These are phyloP conservation scores for Cornus controversa DNA, from an alignment of 148 eudicot species.

Conservation along the genomic window DNA sequence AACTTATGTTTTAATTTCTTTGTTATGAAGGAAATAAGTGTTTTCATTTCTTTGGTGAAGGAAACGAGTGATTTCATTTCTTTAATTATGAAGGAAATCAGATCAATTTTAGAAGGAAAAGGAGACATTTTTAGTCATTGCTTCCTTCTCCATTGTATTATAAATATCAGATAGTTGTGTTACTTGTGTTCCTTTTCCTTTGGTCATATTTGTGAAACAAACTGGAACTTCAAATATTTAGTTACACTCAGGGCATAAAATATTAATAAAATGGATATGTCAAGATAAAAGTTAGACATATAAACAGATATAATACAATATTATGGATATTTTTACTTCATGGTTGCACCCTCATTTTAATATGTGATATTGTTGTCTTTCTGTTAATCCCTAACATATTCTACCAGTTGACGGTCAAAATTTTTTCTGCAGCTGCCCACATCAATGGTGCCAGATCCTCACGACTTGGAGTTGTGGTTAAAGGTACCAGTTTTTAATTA, in stretches of 20 bases:
- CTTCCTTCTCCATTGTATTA: too few species aligned
- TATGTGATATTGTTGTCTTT: neutral
- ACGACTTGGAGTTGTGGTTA: constrained; percentile 86
- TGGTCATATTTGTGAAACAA: too few species aligned
- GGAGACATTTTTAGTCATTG: too few species aligned
- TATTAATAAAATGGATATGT: neutral
- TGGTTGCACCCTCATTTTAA: neutral
- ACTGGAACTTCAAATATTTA: too few species aligned
- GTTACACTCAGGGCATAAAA: neutral
- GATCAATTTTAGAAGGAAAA: too few species aligned
- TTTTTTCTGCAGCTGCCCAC: constrained; percentile 50
- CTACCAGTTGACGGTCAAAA: neutral
- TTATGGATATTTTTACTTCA: neutral
- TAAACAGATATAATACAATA: neutral
- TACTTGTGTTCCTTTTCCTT: too few species aligned
- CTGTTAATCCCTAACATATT: neutral
- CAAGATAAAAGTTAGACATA: neutral
- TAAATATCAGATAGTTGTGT: too few species aligned
- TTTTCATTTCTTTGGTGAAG: neutral
- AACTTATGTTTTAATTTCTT: neutral
- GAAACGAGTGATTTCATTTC: too few species aligned
- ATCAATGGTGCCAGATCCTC: constrained; percentile 79
- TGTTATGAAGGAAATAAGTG: neutral
- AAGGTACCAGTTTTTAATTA: constrained; percentile 46
- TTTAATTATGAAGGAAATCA: too few species aligned